Conservation (phyloP, 495 filamentous ascomycete genomes). For the Neurospora sp. region DNA sequence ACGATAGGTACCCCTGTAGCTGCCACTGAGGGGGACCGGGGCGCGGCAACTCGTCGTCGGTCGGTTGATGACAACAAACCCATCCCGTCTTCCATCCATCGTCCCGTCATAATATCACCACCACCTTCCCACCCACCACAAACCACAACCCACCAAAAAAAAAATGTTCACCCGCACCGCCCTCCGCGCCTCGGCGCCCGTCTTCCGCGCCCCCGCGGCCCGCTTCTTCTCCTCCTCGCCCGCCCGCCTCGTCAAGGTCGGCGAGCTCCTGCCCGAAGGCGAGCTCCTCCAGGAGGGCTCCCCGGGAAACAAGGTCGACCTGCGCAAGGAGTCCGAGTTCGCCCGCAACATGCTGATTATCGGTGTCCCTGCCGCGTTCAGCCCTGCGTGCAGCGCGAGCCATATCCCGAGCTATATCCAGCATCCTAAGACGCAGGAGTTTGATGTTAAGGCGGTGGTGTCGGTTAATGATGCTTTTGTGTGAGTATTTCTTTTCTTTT, state of each 20-base stretch:
- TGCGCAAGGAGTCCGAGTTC: slow-evolving; percentile 59
- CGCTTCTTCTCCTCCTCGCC: slow-evolving; percentile 45
- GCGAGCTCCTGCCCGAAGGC: slow-evolving; percentile 52
- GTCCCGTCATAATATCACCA: too few relatives aligned
- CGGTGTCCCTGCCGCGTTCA: slow-evolving; percentile 86
- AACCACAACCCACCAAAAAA: not conserved
- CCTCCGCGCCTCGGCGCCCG: slow-evolving; percentile 4
- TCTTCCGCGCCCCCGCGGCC: slow-evolving; percentile 1
- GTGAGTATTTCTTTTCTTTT: slow-evolving; percentile 38
- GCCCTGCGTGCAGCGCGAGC: slow-evolving; percentile 63
- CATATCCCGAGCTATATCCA: slow-evolving; percentile 79
- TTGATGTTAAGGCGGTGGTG: slow-evolving; percentile 76
- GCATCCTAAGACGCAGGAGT: slow-evolving; percentile 59
- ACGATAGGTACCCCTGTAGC: not conserved
- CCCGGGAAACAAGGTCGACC: slow-evolving; percentile 75
- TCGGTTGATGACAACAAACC: too few relatives aligned
- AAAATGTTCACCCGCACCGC: slow-evolving; percentile 3
- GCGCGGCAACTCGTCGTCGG: not conserved
- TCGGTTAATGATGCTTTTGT: slow-evolving; percentile 95
- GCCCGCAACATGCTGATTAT: slow-evolving; percentile 65
- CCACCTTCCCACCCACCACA: not conserved
- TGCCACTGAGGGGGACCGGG: not conserved
- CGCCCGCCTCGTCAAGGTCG: slow-evolving; percentile 42
- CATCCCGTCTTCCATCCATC: too few relatives aligned
- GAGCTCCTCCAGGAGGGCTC: slow-evolving; percentile 51